Evolutionary conservation across 441 rosid genomes (phyloP).

Genomic region (Croton laevigatus): DNA sequence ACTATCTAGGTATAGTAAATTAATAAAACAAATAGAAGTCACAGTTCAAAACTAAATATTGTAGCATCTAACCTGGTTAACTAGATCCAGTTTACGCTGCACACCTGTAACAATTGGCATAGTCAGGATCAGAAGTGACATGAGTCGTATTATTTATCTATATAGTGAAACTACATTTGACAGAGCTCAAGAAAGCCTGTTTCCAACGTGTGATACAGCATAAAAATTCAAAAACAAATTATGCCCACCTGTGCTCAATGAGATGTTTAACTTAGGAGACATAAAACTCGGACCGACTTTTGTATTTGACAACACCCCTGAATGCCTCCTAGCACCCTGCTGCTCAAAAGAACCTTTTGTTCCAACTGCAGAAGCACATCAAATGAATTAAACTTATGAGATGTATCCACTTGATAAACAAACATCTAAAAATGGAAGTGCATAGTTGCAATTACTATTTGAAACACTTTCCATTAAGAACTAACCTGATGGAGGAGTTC

Average conservation of each 20-base stretch:
- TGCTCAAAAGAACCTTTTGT: conserved; percentile 52
- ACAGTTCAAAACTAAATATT: not conserved
- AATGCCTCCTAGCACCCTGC: conserved; percentile 43
- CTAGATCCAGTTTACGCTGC: conserved; percentile 62
- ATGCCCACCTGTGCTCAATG: conserved; percentile 39
- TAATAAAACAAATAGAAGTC: not conserved
- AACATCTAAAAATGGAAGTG: not conserved
- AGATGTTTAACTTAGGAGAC: conserved; percentile 44
- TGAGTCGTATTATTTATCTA: not conserved
- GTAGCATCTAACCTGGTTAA: conserved; percentile 40
- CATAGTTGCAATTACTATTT: not conserved
- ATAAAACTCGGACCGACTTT: conserved; percentile 41
- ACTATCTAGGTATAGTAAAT: not conserved
- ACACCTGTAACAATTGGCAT: conserved; percentile 41
- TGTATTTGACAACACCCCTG: conserved; percentile 41
- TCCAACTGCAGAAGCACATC: conserved; percentile 38
- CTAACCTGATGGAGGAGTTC: conserved; percentile 82
- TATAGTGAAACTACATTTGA: too few species aligned
- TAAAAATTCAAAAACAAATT: not conserved
- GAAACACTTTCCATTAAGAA: not conserved
- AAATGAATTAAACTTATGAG: not conserved
- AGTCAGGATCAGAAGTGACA: not conserved
- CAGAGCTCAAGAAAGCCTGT: not conserved
- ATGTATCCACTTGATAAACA: not conserved
- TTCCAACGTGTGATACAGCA: not conserved